Evolutionary conservation across 495 filamentous ascomycete genomes (phyloP), one percentile per base, ranked within the genome.

Genomic region (Staphylotrichum longicolle): DNA sequence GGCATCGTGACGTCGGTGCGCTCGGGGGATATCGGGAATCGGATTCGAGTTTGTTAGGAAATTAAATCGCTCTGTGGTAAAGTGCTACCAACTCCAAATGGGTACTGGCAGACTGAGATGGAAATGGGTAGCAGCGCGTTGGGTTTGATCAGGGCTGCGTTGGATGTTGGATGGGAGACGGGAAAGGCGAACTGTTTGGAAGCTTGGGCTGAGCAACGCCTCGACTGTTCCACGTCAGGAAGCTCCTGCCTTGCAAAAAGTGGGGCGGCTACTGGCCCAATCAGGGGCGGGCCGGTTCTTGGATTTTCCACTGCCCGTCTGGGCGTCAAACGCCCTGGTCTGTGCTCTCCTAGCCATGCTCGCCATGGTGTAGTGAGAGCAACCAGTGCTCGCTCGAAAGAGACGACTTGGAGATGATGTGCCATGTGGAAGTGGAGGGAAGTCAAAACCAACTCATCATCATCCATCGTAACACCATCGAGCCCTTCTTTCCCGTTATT

Each of bases 1-100:
- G 93, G 90, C 94, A 99, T 99, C 27, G 70, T 80, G 69, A 56
- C 53, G 49, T 50, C 61, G 58, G 45, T 3, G 50, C 50, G 47
- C 42, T 52, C 45, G 10, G 41, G 41, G 48, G 50, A 20, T 50
- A 27, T 14, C 7, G 15, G 27, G 32, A 30, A 35, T 33, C 33
- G 37, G 34, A 30, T 32, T 15, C 52, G 7, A 27, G 27, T 53
- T 35, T 39, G 57, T 45, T 42, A 48, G 39, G 42, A 51, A 15
- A 57, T 30, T 53, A 48, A n/a, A 34, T 14, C 44, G 30, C 44
- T 27, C 1, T 1, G 32, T 54, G 1, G 1, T 33, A n/a, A 33
- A 10, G 4, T 46, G 10, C 5, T 39, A 20, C 35, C 7, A 15
- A 32, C 10, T 51, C 15, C 5, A 40, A 39, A 10, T 9, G 7